Percentiles rank a stretch among this genome's conserved stretches.
Evolutionary conservation across 164 flowering plant genomes (phyloP).

Genomic region (Vitis rotundifolia): DNA sequence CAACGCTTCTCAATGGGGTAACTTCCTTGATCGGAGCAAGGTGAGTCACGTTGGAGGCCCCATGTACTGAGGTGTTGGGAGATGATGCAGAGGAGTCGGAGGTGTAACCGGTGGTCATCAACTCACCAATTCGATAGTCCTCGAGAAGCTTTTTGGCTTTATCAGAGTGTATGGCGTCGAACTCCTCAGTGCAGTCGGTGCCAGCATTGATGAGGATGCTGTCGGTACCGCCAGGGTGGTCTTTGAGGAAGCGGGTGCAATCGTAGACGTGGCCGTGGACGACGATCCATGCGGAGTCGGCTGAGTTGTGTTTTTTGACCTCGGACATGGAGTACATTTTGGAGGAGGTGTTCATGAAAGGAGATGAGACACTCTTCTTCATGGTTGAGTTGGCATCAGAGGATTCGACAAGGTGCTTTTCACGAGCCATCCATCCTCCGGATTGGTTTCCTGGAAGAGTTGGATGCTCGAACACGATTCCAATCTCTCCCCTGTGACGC

Average conservation of each 20-base stretch:
- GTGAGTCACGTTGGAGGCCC: constrained; percentile 34
- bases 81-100: constrained; percentile 62
- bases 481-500: constrained; percentile 77
- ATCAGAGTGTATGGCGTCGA: constrained; percentile 94
- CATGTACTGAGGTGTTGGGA: constrained; percentile 71
- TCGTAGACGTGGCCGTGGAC: constrained; percentile 94
- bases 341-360: constrained; percentile 79
- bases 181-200: constrained; percentile 93
- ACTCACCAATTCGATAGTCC: constrained; percentile 71
- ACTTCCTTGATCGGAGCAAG: constrained; percentile 63
- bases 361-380: constrained; percentile 73
- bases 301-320: constrained; percentile 65
- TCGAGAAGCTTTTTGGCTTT: constrained; percentile 85
- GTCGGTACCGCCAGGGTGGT: constrained; percentile 94
- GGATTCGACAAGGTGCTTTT: constrained; percentile 51
- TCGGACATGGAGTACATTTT: constrained; percentile 63
- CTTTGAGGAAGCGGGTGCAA: constrained; percentile 81
- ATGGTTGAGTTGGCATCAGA: constrained; percentile 37
- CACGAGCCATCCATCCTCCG: constrained; percentile 95
- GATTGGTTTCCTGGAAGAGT: constrained; percentile 80
- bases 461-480: constrained; percentile 92
- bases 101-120: constrained; percentile 57
- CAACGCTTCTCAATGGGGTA: constrained; percentile 24
- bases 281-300: constrained; percentile 90
- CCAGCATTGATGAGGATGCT: constrained; percentile 97